Evolutionary conservation across 345 rosid genomes (phyloP), one percentile per base, ranked within the genome.

Genomic region (Punica granatum): DNA sequence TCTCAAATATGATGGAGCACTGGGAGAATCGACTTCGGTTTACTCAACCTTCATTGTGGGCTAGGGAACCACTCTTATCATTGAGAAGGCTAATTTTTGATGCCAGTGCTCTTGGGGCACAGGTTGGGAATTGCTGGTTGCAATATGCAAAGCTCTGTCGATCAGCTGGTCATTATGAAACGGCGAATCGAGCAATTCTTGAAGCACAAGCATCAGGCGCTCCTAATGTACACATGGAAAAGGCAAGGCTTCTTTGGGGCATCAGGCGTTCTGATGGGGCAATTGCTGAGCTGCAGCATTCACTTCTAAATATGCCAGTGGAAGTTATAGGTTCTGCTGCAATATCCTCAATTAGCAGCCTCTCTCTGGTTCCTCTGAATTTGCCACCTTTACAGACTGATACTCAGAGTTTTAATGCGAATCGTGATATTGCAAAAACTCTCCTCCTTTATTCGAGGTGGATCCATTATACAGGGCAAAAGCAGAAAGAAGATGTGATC

Each of bases 111-210:
- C 95, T 87, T 66, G 88, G 86, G 80, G 88, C 91, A 76, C 91
- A 93, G 74, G 99, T 89, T 71, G 99, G 97, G 66, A 82, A 80
- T 74, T 90, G 88, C 77, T 93, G 99, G 99, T 89, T 86, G 78
- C 99, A 90, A 72, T 93, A 93, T 81, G 96, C 95, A 67, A 93
- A 91, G 82, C 95, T 93, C 70, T 93, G 99, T 79, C 96, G 99
- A 71, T 78, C 85, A 79, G 96, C 99, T 73, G 96, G 94, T 76
- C 99, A 90, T 74, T 93, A 85, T 80, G 99, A 85, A 81, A 91
- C 96, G 26, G 96, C 99, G 60, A 92, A 89, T 76, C 77, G 83
- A 72, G 97, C 97, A 71, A 89, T 93, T 78, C 74, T 93, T 54
- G 97, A 89, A 79, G 99, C 99, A 67, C 91, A 86, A 79, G 88